These are phyloP conservation scores for Agroathelia rolfsii DNA, from an alignment of 1,284 basidiomycete species.

Conservation along the genomic window DNA sequence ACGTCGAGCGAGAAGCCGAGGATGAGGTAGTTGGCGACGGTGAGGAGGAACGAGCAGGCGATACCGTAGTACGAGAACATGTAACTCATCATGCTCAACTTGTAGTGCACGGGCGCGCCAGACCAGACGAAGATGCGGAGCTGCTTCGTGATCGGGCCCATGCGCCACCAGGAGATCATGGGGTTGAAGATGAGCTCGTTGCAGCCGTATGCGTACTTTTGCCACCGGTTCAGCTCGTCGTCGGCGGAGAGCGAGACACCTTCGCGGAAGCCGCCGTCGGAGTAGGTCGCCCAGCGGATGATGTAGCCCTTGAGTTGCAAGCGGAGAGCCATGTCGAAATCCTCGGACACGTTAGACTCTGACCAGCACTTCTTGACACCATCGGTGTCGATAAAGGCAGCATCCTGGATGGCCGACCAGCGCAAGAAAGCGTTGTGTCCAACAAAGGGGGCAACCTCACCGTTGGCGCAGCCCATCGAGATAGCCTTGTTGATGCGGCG, in stretches of 20 bases:
- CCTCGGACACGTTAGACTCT: constrained; percentile 76
- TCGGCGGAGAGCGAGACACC: constrained; percentile 79
- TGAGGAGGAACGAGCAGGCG: constrained; percentile 52
- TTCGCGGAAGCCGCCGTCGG: constrained; percentile 74
- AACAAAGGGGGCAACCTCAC: constrained; percentile 78
- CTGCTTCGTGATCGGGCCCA: constrained; percentile 72
- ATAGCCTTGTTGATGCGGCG: constrained; percentile 71
- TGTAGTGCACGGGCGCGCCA: constrained; percentile 70
- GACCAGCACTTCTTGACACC: constrained; percentile 71
- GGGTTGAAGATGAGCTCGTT: constrained; percentile 76
- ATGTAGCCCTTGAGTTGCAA: constrained; percentile 59
- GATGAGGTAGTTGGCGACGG: constrained; percentile 62
- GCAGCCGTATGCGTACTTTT: constrained; percentile 60
- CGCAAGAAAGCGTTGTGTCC: constrained; percentile 85
- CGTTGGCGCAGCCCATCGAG: constrained; percentile 66
- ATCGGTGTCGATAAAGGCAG: constrained; percentile 63
- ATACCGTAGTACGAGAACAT: constrained; percentile 83
- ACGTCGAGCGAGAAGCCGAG: constrained; percentile 58
- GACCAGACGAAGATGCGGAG: constrained; percentile 74
- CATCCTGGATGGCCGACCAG: constrained; percentile 79
- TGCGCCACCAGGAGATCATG: constrained; percentile 56
- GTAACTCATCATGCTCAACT: constrained; percentile 69
- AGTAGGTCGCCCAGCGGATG: constrained; percentile 81
- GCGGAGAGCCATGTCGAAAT: constrained; percentile 68
- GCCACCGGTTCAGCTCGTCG: constrained; percentile 78